Conservation (phyloP, 2,329 filamentous ascomycete species). For the Ophiostoma sp. region DNA sequence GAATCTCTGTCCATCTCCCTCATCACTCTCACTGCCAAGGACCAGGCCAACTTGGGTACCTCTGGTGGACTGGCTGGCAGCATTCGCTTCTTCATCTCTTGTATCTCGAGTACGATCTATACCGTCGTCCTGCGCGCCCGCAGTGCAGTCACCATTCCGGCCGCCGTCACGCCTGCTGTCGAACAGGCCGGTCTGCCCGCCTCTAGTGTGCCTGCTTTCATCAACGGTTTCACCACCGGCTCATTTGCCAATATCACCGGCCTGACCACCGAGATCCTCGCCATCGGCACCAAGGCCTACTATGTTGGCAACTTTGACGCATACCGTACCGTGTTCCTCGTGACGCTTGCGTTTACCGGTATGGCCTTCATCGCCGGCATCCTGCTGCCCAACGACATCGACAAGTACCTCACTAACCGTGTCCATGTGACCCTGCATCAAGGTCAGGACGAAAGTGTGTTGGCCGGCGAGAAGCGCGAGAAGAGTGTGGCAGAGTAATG, state of each 20-base stretch:
- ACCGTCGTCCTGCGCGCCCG: constrained; percentile 39
- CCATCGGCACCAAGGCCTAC: constrained; percentile 36
- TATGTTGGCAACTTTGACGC: constrained; percentile 39
- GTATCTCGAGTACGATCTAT: constrained; percentile 40
- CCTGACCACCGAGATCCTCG: constrained; percentile 36
- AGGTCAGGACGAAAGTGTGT: constrained; percentile 31
- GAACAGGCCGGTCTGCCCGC: constrained; percentile 43
- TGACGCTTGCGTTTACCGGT: constrained; percentile 40
- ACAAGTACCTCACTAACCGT: constrained; percentile 38
- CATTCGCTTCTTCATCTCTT: constrained; percentile 40
- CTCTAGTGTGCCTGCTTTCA: constrained; percentile 39
- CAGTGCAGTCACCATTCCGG: constrained; percentile 36
- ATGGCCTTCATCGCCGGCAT: constrained; percentile 37
- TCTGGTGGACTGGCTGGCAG: constrained; percentile 40
- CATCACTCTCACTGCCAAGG: constrained; percentile 38
- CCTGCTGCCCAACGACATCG: constrained; percentile 38
- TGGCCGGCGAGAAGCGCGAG: constrained; percentile 12
- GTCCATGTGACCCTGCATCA: constrained; percentile 40
- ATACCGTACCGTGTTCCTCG: constrained; percentile 40
- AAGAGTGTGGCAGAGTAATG: neutral
- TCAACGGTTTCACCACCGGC: constrained; percentile 37
- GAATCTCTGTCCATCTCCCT: constrained; percentile 41
- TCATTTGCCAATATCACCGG: constrained; percentile 37
- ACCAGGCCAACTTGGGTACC: constrained; percentile 41
- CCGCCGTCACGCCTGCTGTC: constrained; percentile 37